Evolutionary conservation across 2,329 filamentous ascomycete species (phyloP), one percentile per base, ranked within the genome.

Genomic region (Aspergillus candidus): DNA sequence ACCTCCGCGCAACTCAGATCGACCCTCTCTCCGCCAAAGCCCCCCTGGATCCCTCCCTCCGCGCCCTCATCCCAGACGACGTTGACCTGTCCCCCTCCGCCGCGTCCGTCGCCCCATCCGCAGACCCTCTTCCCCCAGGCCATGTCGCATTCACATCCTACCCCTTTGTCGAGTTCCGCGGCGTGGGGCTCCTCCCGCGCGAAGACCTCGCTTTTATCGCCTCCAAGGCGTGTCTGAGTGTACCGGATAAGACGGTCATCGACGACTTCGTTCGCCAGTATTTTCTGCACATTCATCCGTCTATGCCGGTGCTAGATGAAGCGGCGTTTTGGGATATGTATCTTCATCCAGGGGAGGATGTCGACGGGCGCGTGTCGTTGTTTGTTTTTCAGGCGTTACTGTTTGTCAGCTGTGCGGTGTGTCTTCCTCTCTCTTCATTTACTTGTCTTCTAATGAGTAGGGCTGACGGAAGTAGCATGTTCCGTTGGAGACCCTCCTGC

Each of bases 191-290:
- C 6, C 43, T 64, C 2, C 48, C 57, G 38, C 64, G 67, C 1
- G 70, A 74, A 49, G 73, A 76, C 51, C 65, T 74, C 47, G 70
- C 69, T 46, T 75, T 70, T 47, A 60, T 76, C 31, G 66, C 70
- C 38, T 61, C 67, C 1, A 72, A 76, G 47, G 69, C 70, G 4
- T 75, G 72, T 49, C 60, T 76, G 2, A 65, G 66, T 13, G 57
- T 77, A 6, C 74, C 73, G 0, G 68, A 63, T 0, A 60, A 63
- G 15, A 46, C 59, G 1, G 59, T 72, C 1, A 57, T 75, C 0
- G 69, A 75, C 40, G 71, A 74, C 39, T 75, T 78, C 45, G 62
- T 77, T 4, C 66, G 70, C 1, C 50, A 55, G 12, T 66, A 63
- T 29, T 65, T 66, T 39, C 49, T 55, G 17, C 53, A 57, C 12